Evolutionary conservation across 176 grass and related monocot species (phyloP).

Genomic region (Carex cristatella): DNA sequence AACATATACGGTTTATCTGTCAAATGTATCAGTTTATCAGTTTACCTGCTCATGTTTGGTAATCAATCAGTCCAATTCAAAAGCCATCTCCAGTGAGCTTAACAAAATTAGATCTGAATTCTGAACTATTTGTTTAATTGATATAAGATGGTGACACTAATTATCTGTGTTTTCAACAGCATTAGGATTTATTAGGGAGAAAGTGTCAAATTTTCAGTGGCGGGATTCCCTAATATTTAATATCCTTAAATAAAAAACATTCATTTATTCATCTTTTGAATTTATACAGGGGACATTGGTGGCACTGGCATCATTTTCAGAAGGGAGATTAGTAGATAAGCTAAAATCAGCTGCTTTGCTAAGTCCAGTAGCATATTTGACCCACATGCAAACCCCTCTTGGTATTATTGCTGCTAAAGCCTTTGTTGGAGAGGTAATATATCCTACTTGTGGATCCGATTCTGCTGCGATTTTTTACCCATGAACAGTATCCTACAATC

Average conservation of each 20-base stretch:
- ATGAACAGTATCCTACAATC: no score
- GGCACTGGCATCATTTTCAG: constrained; percentile 68
- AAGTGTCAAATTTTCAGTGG: not conserved
- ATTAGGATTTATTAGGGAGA: not conserved
- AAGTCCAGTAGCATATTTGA: constrained; percentile 70
- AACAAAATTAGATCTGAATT: no score
- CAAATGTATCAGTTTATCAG: not conserved
- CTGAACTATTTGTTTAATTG: no score
- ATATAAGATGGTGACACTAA: no score
- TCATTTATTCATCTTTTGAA: not conserved
- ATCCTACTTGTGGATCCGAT: not conserved
- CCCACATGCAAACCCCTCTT: constrained; percentile 62
- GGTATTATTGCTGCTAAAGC: constrained; percentile 47
- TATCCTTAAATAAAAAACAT: not conserved
- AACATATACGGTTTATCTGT: not conserved
- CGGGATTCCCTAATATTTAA: not conserved
- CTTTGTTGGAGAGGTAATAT: constrained; percentile 54
- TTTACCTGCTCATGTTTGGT: not conserved
- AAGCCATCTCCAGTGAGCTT: no score
- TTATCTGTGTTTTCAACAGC: no score
- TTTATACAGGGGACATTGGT: constrained; percentile 63
- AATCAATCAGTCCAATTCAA: not conserved
- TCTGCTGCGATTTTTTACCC: no score
- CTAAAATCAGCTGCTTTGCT: constrained; percentile 70
- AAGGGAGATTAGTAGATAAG: constrained; percentile 53